Evolutionary conservation across 495 filamentous ascomycete species (phyloP).

Genomic region (Lentithecium fluviatile): DNA sequence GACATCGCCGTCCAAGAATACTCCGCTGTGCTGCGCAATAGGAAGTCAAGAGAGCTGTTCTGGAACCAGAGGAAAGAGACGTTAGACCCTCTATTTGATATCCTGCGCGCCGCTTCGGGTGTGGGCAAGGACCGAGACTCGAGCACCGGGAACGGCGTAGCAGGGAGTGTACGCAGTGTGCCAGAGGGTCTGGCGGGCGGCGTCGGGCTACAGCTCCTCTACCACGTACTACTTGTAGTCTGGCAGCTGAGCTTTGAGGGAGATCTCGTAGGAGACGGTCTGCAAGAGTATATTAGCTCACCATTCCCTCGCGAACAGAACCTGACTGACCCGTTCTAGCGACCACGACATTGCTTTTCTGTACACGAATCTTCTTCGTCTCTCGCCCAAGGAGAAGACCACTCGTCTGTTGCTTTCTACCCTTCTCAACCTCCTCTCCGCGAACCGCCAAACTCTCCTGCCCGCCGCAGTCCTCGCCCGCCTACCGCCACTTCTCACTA

Average conservation of each 20-base stretch:
- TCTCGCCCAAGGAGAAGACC: slow-evolving; percentile 97
- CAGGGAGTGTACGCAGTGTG: slow-evolving; percentile 52
- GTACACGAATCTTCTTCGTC: slow-evolving; percentile 81
- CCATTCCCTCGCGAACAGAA: neutral
- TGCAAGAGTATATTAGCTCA: slow-evolving; percentile 65
- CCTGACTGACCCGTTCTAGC: slow-evolving; percentile 48
- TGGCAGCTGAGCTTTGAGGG: slow-evolving; percentile 98
- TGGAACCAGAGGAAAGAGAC: slow-evolving; percentile 87
- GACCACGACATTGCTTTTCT: slow-evolving; percentile 90
- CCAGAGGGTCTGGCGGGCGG: slow-evolving; percentile 72
- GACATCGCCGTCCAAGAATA: slow-evolving; percentile 94
- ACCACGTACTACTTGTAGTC: slow-evolving; percentile 85
- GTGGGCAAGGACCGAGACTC: slow-evolving; percentile 62
- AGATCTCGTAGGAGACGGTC: slow-evolving; percentile 73
- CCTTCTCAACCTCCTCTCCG: slow-evolving; percentile 76
- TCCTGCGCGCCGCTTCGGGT: slow-evolving; percentile 76
- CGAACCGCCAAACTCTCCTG: slow-evolving; percentile 74
- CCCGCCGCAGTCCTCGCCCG: slow-evolving; percentile 78
- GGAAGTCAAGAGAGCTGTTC: slow-evolving; percentile 73
- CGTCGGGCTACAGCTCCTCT: slow-evolving; percentile 89
- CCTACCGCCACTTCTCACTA: slow-evolving; percentile 76
- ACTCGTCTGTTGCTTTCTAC: slow-evolving; percentile 88
- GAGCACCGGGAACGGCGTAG: slow-evolving; percentile 67
- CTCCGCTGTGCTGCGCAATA: slow-evolving; percentile 77
- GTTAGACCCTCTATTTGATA: slow-evolving; percentile 74